phyloP scores from a whole-genome alignment of 257 asterid genomes.

The Jaltomata sinuosa region DNA sequence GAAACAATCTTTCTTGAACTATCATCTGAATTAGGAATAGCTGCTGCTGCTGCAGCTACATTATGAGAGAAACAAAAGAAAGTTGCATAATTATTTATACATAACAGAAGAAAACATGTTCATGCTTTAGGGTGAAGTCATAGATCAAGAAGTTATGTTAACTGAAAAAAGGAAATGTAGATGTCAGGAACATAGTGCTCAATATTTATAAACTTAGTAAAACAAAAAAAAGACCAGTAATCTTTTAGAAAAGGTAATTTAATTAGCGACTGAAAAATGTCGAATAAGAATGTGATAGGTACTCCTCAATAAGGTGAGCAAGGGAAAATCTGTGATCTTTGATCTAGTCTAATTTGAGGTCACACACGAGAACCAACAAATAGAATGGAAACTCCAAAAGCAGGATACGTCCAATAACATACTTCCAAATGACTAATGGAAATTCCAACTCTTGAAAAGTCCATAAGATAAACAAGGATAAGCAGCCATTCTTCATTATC shows the following conservation, averaged over 20 bases:
- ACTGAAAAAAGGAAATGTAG: not conserved
- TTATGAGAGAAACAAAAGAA: not conserved
- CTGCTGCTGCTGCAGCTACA: conserved; percentile 3
- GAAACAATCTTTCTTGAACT: conserved; percentile 23
- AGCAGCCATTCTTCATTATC: not conserved
- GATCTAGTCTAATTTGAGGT: not conserved
- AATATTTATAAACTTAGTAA: not conserved
- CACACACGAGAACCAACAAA: not conserved
- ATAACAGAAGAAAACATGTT: not conserved
- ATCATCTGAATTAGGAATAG: conserved; percentile 23
- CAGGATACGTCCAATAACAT: not conserved
- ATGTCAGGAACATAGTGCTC: not conserved
- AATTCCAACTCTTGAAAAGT: not conserved
- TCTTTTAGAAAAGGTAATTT: not conserved
- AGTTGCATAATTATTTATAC: not conserved
- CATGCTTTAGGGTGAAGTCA: not conserved
- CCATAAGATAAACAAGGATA: not conserved
- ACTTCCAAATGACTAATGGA: not conserved
- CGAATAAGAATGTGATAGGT: not conserved
- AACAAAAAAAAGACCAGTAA: not conserved
- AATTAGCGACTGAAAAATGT: not conserved
- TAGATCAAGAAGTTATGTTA: not conserved
- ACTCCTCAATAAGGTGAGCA: not conserved
- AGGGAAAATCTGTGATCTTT: not conserved
- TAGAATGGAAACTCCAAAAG: not conserved